Evolutionary conservation across 2,329 filamentous ascomycete species (phyloP), one percentile per base, ranked within the genome.

Genomic region (Domatiomyces globalis): DNA sequence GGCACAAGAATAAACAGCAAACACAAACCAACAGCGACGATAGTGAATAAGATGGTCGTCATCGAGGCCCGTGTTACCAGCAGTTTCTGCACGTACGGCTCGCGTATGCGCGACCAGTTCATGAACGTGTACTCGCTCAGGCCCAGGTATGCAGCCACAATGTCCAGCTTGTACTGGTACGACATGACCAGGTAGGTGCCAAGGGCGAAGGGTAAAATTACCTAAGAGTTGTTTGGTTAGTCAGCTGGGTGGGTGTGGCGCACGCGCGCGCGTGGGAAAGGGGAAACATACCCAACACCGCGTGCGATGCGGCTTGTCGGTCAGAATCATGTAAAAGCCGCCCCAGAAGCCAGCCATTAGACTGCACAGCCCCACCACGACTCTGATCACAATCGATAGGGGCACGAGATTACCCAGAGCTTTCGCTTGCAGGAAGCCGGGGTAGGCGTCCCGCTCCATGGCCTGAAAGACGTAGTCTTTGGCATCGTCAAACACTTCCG

Each of bases 391-490:
- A 59, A 94, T 83, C 46, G 87, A 94, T 15, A 90, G 81, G 2
- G 90, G 92, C 25, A 98, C 90, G 12, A 98, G 77, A 63, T 98
- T 98, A 54, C 94, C 94, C 20, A 98, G 75, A 2, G 92, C 92
- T 71, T 96, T 96, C 71, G 87, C 87, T 64, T 90, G 80, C 53
- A 98, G 75, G 69, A 98, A 98, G 1, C 90, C 90, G 0, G 94
- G 92, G 66, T 95, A 98, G n/a, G 94, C 92, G 71, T 98, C 92
- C 51, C 94, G 81, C 71, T 98, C 94, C 92, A 98, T 98, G 33
- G 94, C 94, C 70, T 98, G 94, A 68, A 96, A 98, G 56, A 96
- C 92, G 66, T 96, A 98, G 71, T 98, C 92, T 73, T 98, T 98
- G 50, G 92, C 92, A 18, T 87, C 82, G 65, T 96, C 92, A 62